Base-by-base conservation (phyloP, 768 basidiomycete genomes). In the Collybia mongolica region DNA sequence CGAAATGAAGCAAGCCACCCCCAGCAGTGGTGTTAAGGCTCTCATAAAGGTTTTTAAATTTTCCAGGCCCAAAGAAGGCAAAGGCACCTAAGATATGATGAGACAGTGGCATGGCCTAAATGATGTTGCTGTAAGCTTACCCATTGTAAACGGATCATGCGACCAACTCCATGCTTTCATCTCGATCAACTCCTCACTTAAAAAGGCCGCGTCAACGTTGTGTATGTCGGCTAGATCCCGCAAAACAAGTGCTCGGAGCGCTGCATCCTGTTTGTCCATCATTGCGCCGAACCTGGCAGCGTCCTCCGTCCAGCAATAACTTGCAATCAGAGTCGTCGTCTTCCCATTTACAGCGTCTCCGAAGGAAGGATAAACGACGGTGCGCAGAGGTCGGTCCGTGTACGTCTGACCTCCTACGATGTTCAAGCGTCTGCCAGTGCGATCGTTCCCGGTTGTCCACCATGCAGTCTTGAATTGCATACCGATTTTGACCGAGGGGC, bases 321-420 rank as follows among this genome's bases (percentile, higher is more conserved):
- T 74, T 2, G 69, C 73, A 8, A 77, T 72, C 6, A 77, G 59
- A 0, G 64, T 61, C 0, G 60, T 64, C 1, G 60, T 42, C 17
- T 64, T 40, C 0, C 52, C 54, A 19, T 19, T 18, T 11, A 53
- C 41, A n/a, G 54, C 48, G 19, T 56, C 53, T 0, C 72, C 72
- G 20, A 70, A 71, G 2, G 75, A 77, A 0, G 76, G 77, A 52
- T 76, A 78, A 2, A 78, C 71, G 43, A 74, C 60, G 0, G 65
- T 70, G 24, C 73, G 67, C n/a, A 73, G 56, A 5, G 70, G 71
- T 15, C 65, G 57, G 55, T 77, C 76, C 1, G 74, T 79, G 54
- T 54, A 65, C 3, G 73, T 66, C 53, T 70, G 68, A 0, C 76
- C 76, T 4, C 77, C 76, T 35, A 68, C 32, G 19, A 52, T 54